These are phyloP conservation scores for Vanderwaltozyma tropicalis DNA, from an alignment of 805 yeast genomes.

Conservation along the genomic window DNA sequence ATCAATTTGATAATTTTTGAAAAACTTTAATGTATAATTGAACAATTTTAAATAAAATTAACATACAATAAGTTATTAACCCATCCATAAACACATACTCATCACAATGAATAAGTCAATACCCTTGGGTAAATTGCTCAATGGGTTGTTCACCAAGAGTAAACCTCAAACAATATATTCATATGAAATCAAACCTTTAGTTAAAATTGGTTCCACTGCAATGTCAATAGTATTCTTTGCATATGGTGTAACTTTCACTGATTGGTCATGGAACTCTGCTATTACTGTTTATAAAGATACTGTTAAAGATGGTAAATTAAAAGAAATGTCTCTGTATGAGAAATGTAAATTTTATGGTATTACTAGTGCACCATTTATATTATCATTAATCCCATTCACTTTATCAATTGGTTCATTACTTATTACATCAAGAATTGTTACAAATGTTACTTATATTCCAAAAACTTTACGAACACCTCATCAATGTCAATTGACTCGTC, in stretches of 20 bases:
- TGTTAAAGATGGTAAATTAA: constrained; percentile 7
- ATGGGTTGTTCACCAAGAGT: constrained; percentile 13
- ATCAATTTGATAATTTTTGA: no score
- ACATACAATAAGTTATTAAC: no score
- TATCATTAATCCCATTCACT: constrained; percentile 21
- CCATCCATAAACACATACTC: no score
- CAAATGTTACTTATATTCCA: constrained; percentile 20
- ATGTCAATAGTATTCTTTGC: constrained; percentile 18
- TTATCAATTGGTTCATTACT: constrained; percentile 17
- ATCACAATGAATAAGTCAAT: background rate
- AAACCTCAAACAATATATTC: constrained; percentile 14
- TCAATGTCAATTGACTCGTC: constrained; percentile 16
- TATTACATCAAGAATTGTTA: constrained; percentile 20
- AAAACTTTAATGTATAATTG: no score
- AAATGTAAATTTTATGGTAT: constrained; percentile 7
- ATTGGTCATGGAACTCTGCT: constrained; percentile 21
- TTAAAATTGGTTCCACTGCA: constrained; percentile 14
- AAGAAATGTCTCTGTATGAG: constrained; percentile 2
- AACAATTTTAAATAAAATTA: no score
- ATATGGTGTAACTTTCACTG: constrained; percentile 22
- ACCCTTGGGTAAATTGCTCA: constrained; percentile 10
- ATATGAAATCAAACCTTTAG: constrained; percentile 9
- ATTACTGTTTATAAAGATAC: constrained; percentile 1
- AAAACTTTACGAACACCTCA: constrained; percentile 7
- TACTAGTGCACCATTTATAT: constrained; percentile 16